Conservation (phyloP, 148 eudicot genomes). For the Spergularia marina region DNA sequence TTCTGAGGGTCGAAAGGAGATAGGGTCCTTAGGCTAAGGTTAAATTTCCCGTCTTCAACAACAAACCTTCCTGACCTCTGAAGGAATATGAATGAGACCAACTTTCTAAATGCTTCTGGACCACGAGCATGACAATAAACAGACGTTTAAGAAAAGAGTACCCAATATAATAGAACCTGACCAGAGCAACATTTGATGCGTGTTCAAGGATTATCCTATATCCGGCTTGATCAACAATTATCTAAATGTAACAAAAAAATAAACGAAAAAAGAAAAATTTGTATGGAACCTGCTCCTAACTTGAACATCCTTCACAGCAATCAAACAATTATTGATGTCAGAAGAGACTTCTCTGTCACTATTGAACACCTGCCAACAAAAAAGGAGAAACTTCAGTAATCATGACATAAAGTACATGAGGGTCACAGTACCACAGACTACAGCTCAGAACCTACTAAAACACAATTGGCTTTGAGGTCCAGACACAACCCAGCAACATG, state of each 20-base stretch:
- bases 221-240: neutral
- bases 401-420: neutral
- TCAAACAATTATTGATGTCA: constrained; percentile 8
- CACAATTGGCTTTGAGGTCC: neutral
- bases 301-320: neutral
- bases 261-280: neutral
- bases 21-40: too few relatives aligned
- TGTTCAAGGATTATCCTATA: neutral
- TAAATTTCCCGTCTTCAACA: too few relatives aligned
- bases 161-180: too few relatives aligned
- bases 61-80: too few relatives aligned
- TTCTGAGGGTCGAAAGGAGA: too few relatives aligned
- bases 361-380: constrained; percentile 15
- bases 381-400: neutral
- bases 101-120: too few relatives aligned
- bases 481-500: neutral
- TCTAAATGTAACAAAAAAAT: constrained; percentile 3
- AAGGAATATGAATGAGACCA: too few relatives aligned
- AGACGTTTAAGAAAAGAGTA: too few relatives aligned
- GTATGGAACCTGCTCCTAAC: neutral
- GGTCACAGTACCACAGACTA: neutral
- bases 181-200: too few relatives aligned
- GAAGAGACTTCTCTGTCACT: constrained; percentile 9
- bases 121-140: too few relatives aligned
- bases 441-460: neutral